Evolutionary conservation across 805 yeast genomes (phyloP).

Genomic region (Danielia oregonensis): DNA sequence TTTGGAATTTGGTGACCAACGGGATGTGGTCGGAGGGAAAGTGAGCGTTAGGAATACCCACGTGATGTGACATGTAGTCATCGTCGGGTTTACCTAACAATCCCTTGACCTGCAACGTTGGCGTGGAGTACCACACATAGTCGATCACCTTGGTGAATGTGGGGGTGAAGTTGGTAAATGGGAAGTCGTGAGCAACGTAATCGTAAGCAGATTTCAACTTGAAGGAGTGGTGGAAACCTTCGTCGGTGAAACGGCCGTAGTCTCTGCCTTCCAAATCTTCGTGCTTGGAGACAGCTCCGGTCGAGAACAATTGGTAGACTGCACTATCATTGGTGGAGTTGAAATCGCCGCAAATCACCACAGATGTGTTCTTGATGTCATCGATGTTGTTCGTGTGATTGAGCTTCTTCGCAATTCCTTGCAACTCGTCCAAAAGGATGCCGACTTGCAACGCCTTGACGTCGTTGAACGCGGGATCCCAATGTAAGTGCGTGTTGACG

Average conservation of each 20-base stretch:
- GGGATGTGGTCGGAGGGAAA: slow-evolving; percentile 95
- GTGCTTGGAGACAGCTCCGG: slow-evolving; percentile 77
- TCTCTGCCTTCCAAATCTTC: slow-evolving; percentile 80
- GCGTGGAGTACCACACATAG: slow-evolving; percentile 91
- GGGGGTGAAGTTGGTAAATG: slow-evolving; percentile 93
- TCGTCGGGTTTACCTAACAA: slow-evolving; percentile 80
- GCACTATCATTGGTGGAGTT: slow-evolving; percentile 86
- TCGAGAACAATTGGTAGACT: slow-evolving; percentile 83
- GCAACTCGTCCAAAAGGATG: slow-evolving; percentile 83
- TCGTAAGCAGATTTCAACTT: slow-evolving; percentile 83
- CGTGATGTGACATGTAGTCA: slow-evolving; percentile 67
- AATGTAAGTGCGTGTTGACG: slow-evolving; percentile 92
- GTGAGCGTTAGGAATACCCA: slow-evolving; percentile 92
- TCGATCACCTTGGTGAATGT: slow-evolving; percentile 90
- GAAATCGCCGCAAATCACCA: slow-evolving; percentile 91
- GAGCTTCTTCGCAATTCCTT: slow-evolving; percentile 53
- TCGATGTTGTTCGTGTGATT: slow-evolving; percentile 43
- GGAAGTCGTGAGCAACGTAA: slow-evolving; percentile 72
- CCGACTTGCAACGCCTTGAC: slow-evolving; percentile 96
- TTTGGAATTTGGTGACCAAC: slow-evolving; percentile 72
- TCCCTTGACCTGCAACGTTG: slow-evolving; percentile 77
- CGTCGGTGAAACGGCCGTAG: slow-evolving; percentile 87
- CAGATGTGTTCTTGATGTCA: slow-evolving; percentile 61
- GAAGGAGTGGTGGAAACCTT: slow-evolving; percentile 80
- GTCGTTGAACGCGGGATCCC: slow-evolving; percentile 97